Conservation (phyloP, 1,139 yeast genomes). For the Yamadazyma taylorii region DNA sequence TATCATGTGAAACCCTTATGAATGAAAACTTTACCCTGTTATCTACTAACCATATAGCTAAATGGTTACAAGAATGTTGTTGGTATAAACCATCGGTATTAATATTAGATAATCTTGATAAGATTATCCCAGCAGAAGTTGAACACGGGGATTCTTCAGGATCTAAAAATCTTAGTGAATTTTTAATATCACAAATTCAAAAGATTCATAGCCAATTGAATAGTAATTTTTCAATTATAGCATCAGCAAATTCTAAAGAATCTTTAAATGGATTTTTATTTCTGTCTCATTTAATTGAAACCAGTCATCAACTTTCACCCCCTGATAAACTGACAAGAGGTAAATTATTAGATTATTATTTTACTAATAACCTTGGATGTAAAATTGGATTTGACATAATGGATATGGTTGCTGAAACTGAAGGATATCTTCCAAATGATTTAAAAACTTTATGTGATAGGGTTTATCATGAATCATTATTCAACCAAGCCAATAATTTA, state of each 20-base stretch:
- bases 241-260: constrained; percentile 65
- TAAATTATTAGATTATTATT: constrained; percentile 49
- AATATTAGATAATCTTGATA: constrained; percentile 80
- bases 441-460: constrained; percentile 71
- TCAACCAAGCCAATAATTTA: constrained; percentile 22
- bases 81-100: constrained; percentile 83
- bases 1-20: constrained; percentile 55
- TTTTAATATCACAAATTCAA: constrained; percentile 37
- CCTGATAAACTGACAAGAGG: constrained; percentile 69
- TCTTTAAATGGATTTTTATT: constrained; percentile 60
- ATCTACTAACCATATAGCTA: constrained; percentile 41
- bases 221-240: constrained; percentile 53
- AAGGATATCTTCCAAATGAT: constrained; percentile 88
- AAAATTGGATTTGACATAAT: constrained; percentile 51
- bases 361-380: constrained; percentile 33
- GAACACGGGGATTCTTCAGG: constrained; percentile 67
- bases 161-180: constrained; percentile 59
- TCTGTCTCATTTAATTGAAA: constrained; percentile 71
- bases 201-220: constrained; percentile 37
- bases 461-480: constrained; percentile 65
- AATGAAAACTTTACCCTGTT: constrained; percentile 57
- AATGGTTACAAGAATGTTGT: constrained; percentile 59
- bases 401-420: constrained; percentile 78
- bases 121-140: constrained; percentile 66
- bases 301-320: constrained; percentile 58